These are phyloP conservation scores for Neocatenulostroma microsporum DNA, from an alignment of 2,329 filamentous ascomycete genomes.

Conservation along the genomic window DNA sequence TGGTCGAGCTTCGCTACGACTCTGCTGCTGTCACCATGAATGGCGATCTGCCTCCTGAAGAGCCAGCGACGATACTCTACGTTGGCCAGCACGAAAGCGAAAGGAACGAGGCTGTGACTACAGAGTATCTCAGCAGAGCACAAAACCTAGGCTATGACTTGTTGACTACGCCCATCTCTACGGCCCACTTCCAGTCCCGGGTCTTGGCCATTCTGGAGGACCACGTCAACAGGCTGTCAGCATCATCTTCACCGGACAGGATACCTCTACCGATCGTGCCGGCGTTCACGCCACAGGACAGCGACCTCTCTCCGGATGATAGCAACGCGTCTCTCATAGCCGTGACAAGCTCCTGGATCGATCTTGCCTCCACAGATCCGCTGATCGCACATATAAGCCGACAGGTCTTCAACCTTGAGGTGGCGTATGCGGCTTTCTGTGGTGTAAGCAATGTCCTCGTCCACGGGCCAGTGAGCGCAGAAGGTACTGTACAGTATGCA, in stretches of 20 bases:
- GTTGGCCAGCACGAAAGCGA: conserved; percentile 67
- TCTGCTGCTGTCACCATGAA: neutral
- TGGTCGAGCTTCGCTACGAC: too few species aligned
- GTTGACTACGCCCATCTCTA: conserved; percentile 71
- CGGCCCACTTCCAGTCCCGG: conserved; percentile 60
- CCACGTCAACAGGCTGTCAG: conserved; percentile 43
- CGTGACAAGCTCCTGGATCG: conserved; percentile 85
- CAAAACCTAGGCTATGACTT: conserved; percentile 61
- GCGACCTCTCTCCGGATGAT: conserved; percentile 60
- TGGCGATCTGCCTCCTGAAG: conserved; percentile 18
- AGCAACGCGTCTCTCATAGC: conserved; percentile 67
- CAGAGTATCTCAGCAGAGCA: conserved; percentile 58
- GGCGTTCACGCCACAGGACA: conserved; percentile 72
- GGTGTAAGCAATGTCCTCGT: conserved; percentile 78
- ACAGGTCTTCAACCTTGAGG: conserved; percentile 81
- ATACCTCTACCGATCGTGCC: conserved; percentile 41
- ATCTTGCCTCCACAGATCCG: conserved; percentile 74
- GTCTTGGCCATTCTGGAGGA: conserved; percentile 55
- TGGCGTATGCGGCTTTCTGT: conserved; percentile 93
- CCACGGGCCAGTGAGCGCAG: conserved; percentile 54
- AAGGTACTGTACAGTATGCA: conserved; percentile 64
- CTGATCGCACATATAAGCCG: conserved; percentile 77
- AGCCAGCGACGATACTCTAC: conserved; percentile 50
- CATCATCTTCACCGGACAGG: conserved; percentile 33
- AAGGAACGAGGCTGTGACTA: conserved; percentile 35